Conservation (phyloP, 2,329 filamentous ascomycete genomes). For the Penicillium freii region DNA sequence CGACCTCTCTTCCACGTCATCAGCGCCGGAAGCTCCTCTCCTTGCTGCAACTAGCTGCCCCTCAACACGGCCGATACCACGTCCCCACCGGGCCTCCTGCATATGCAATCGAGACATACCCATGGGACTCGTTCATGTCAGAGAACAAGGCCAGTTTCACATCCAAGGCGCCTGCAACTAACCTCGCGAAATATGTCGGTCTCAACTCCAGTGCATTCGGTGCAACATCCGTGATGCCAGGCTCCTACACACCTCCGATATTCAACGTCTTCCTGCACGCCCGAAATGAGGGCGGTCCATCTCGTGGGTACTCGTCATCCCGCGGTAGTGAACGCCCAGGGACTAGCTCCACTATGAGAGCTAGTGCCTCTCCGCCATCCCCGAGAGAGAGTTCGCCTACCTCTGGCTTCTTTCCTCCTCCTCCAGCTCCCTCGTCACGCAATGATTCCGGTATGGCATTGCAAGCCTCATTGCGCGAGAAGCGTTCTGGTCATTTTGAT, state of each 20-base stretch:
- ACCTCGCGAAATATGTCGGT: conserved; percentile 79
- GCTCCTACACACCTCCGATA: conserved; percentile 60
- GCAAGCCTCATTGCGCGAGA: conserved; percentile 83
- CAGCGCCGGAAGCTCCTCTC: conserved; percentile 86
- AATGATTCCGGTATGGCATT: conserved; percentile 90
- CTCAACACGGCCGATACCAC: conserved; percentile 82
- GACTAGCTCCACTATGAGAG: conserved; percentile 61
- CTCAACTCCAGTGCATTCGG: conserved; percentile 88
- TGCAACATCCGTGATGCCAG: conserved; percentile 55
- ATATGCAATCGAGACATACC: conserved; percentile 90
- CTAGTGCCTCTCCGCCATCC: conserved; percentile 54
- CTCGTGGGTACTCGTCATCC: conserved; percentile 43
- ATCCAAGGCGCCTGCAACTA: conserved; percentile 65
- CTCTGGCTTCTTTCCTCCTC: conserved; percentile 75
- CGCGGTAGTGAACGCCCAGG: conserved; percentile 65
- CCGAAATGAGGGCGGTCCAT: conserved; percentile 59
- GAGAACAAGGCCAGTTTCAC: conserved; percentile 81
- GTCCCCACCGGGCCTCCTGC: conserved; percentile 85
- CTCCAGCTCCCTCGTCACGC: conserved; percentile 75
- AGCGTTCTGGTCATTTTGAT: conserved; percentile 90
- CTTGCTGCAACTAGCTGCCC: conserved; percentile 83
- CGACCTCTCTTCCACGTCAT: conserved; percentile 78
- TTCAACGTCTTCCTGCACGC: conserved; percentile 90
- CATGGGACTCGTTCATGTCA: conserved; percentile 82
- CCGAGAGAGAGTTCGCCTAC: conserved; percentile 66